Base-by-base conservation (phyloP, 441 rosid species). In the Melastoma candidum region DNA sequence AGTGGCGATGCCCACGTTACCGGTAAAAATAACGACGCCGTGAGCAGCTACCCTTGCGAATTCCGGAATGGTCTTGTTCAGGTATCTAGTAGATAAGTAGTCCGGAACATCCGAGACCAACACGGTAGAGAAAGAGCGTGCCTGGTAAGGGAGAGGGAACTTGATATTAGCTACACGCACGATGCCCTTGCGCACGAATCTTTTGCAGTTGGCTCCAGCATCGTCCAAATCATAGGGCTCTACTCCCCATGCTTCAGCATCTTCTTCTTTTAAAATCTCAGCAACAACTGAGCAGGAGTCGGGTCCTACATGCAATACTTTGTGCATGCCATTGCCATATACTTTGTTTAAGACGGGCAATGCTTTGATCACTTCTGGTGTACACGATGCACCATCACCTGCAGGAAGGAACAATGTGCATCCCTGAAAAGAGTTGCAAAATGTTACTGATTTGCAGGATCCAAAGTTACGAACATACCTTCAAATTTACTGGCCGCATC, bases 211-310 rank as follows among this genome's bases (percentile, higher is more conserved):
- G 58, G 63, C 66, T 66, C 74, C 82, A 56, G 68, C 73, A 62
- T 84, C 88, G 22, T 81, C 93, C 36, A 84, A 48, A 51, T 84
- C 93, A 41, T 84, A 84, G 7, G 93, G 88, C 63, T 84, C 93
- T 36, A 84, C 71, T 39, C 93, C 88, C 88, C 88, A 84, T 10
- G 73, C 86, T 53, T 75, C 78, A n/a, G 77, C 76, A 54, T 76
- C 79, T 47, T 79, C 76, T 66, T 79, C 86, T 62, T 74, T 79
- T 53, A 84, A 59, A 52, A 84, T 72, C 41, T 65, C 73, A 10
- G 79, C 77, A 44, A 81, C 86, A 27, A 76, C 74, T 25, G 82
- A 73, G 70, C 93, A 84, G 49, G 81, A 77, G 26, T 77, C 79
- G 0, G 88, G 88, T 54, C 88, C 88, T 17, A 84, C 71, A 44